These are phyloP conservation scores for Neopestalotiopsis sp. DNA, from an alignment of 2,329 filamentous ascomycete species.

Conservation along the genomic window DNA sequence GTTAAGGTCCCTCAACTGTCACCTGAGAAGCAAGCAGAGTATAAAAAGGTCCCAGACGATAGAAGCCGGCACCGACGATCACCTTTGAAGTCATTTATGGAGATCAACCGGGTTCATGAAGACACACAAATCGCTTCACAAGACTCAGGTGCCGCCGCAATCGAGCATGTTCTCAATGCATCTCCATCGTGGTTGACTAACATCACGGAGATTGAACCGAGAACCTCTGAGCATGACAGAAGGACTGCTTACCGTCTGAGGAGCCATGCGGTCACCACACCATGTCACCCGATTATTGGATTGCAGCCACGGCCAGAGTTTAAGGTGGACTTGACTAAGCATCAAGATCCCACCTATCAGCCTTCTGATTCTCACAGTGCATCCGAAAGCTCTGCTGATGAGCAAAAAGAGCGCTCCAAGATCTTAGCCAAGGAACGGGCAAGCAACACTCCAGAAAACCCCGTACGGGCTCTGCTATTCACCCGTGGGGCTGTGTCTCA, in stretches of 20 bases:
- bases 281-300: not conserved
- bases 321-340: not conserved
- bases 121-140: conserved; percentile 15
- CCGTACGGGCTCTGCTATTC: not conserved
- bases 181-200: conserved; percentile 28
- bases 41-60: conserved; percentile 8
- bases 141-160: conserved; percentile 23
- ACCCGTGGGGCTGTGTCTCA: not conserved
- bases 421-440: not conserved
- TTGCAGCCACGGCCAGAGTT: not conserved
- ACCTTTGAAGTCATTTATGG: conserved; percentile 3
- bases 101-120: conserved; percentile 15
- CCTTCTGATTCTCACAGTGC: not conserved
- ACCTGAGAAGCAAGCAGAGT: conserved; percentile 6
- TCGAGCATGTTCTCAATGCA: conserved; percentile 29
- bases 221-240: not conserved
- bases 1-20: conserved; percentile 15
- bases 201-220: conserved; percentile 20
- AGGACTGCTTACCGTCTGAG: not conserved
- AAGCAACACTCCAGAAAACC: not conserved
- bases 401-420: not conserved
- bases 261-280: not conserved
- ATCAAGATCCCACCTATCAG: conserved; percentile 12
- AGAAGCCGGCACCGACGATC: not conserved
- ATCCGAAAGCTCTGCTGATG: conserved; percentile 4